Conservation (phyloP, 805 yeast species). For the Starmerella sp. region DNA sequence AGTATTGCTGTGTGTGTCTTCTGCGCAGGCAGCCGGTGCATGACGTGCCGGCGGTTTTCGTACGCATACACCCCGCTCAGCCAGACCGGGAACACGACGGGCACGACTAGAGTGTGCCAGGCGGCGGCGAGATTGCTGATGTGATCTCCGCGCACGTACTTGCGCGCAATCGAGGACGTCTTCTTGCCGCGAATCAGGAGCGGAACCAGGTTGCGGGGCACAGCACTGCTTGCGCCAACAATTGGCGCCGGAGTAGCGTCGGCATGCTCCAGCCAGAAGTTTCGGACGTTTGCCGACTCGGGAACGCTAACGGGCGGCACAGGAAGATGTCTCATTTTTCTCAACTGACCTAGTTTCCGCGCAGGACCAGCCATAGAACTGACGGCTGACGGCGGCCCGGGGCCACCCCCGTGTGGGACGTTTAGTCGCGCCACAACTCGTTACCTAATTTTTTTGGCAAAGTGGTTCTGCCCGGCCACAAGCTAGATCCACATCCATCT, state of each 20-base stretch:
- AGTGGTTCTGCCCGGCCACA: neutral
- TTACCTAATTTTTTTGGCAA: neutral
- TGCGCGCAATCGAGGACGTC: constrained; percentile 10
- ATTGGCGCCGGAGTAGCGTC: constrained; percentile 7
- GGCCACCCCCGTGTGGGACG: neutral
- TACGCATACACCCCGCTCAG: constrained; percentile 15
- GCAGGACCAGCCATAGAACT: no score
- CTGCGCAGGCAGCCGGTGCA: constrained; percentile 2
- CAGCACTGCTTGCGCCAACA: constrained; percentile 2
- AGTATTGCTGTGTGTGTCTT: constrained; percentile 13
- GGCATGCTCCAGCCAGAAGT: constrained; percentile 13
- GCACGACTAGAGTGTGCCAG: constrained; percentile 16
- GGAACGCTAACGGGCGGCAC: neutral
- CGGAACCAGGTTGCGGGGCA: constrained; percentile 11
- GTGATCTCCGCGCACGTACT: constrained; percentile 12
- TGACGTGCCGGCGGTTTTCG: constrained; percentile 8
- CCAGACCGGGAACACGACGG: constrained; percentile 16
- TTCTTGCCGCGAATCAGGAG: constrained; percentile 14
- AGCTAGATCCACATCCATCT: neutral
- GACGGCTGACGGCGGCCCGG: no score
- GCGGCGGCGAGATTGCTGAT: constrained; percentile 20
- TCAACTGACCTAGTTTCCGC: no score
- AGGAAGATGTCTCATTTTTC: neutral
- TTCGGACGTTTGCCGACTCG: neutral
- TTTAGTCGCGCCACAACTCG: constrained; percentile 4